phyloP scores from a whole-genome alignment of 495 filamentous ascomycete genomes.

The Talaromyces stipitatus region DNA sequence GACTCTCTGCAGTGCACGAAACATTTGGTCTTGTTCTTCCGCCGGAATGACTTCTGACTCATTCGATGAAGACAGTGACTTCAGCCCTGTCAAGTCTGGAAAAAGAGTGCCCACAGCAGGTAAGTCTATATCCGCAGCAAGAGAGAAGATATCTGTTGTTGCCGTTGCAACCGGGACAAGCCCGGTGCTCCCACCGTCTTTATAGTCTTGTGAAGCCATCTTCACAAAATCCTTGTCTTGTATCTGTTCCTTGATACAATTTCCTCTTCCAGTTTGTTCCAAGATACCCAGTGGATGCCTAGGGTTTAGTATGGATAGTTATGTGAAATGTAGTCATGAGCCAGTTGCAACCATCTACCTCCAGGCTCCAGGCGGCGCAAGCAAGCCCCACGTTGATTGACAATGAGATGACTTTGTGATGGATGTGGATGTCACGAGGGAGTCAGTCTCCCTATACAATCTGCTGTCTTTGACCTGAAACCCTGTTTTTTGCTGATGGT shows the following conservation, averaged over 20 bases:
- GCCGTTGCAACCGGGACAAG: neutral
- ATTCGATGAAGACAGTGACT: slow-evolving; percentile 9
- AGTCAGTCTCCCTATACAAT: neutral
- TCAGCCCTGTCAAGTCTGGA: slow-evolving; percentile 12
- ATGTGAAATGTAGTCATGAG: neutral
- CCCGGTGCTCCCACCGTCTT: slow-evolving; percentile 8
- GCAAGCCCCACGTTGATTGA: neutral
- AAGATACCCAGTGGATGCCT: neutral
- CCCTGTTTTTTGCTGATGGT: neutral
- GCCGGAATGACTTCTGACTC: slow-evolving; percentile 4
- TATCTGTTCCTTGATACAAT: neutral
- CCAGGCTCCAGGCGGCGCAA: neutral
- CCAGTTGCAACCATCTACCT: neutral
- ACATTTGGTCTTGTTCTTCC: slow-evolving; percentile 23
- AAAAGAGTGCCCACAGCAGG: slow-evolving; percentile 20
- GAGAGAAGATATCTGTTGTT: neutral
- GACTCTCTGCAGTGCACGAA: slow-evolving; percentile 16
- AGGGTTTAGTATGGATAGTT: neutral
- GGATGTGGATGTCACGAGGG: neutral
- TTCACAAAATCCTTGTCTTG: neutral
- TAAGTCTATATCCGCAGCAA: slow-evolving; percentile 10
- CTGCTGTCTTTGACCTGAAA: neutral
- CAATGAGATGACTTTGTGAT: neutral
- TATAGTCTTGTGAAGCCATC: slow-evolving; percentile 14
- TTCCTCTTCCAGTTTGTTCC: neutral